These are phyloP conservation scores for Panaeolus cyanescens DNA, from an alignment of 768 basidiomycete species.

Conservation along the genomic window DNA sequence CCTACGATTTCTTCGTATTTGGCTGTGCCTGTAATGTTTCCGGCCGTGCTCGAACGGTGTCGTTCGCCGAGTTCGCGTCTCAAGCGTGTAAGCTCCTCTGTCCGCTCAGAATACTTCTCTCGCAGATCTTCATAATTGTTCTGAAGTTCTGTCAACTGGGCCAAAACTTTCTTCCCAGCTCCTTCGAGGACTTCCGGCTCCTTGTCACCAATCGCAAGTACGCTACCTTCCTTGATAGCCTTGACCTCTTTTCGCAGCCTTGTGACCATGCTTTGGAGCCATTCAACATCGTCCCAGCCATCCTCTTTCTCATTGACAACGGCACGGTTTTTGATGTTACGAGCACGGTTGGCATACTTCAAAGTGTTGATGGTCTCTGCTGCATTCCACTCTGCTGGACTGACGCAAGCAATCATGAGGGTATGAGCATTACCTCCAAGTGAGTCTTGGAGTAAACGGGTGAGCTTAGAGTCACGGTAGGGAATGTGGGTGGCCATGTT, in stretches of 20 bases:
- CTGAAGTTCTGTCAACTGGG: conserved; percentile 82
- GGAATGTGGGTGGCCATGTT: conserved; percentile 89
- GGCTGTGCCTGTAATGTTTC: conserved; percentile 66
- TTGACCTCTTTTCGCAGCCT: conserved; percentile 90
- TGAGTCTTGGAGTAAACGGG: conserved; percentile 93
- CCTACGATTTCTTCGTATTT: conserved; percentile 94
- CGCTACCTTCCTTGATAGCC: conserved; percentile 68
- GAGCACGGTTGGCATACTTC: conserved; percentile 95
- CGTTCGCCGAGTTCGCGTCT: conserved; percentile 78
- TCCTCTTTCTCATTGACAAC: conserved; percentile 93
- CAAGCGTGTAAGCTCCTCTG: conserved; percentile 82
- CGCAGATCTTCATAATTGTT: conserved; percentile 84
- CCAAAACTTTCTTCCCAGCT: conserved; percentile 73
- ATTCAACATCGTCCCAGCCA: conserved; percentile 98
- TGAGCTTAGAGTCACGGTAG: conserved; percentile 98
- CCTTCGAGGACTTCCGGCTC: conserved; percentile 51
- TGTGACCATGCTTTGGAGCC: conserved; percentile 85
- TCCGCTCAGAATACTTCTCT: conserved; percentile 84
- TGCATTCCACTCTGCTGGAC: conserved; percentile 93
- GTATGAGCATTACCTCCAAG: conserved; percentile 98
- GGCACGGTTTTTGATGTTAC: conserved; percentile 96
- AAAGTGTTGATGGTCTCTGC: conserved; percentile 93
- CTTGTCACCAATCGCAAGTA: conserved; percentile 25
- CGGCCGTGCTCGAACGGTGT: conserved; percentile 59
- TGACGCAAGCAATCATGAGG: conserved; percentile 98